A percentile compares a stretch with the other conserved stretches of the same genome.
phyloP scores from a whole-genome alignment of 1,284 basidiomycete genomes.

The Ustilago loliicola region DNA sequence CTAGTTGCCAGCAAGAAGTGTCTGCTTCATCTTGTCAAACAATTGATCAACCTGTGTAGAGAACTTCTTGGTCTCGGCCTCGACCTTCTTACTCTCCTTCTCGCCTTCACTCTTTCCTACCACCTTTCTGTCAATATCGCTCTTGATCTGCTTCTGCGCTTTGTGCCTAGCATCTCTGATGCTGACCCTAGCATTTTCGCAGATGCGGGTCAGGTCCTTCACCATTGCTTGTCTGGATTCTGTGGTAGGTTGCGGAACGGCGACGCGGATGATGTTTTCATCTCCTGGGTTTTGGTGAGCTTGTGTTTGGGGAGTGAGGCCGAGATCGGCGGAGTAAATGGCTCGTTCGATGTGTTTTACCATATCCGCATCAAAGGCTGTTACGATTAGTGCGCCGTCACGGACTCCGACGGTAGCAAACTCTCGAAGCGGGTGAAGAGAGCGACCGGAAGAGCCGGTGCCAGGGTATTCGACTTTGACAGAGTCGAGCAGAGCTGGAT shows the following conservation, averaged over 20 bases:
- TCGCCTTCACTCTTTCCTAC: slow-evolving; percentile 61
- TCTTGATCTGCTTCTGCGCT: slow-evolving; percentile 67
- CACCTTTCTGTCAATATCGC: slow-evolving; percentile 62
- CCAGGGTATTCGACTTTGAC: slow-evolving; percentile 54
- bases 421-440: slow-evolving; percentile 58
- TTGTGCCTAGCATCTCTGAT: slow-evolving; percentile 62
- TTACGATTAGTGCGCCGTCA: slow-evolving; percentile 63
- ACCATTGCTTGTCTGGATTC: slow-evolving; percentile 62
- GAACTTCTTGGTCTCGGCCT: slow-evolving; percentile 60
- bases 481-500: slow-evolving; percentile 59
- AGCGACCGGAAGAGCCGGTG: slow-evolving; percentile 17
- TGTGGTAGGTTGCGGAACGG: slow-evolving; percentile 65
- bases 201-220: slow-evolving; percentile 63
- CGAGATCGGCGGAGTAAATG: slow-evolving; percentile 62
- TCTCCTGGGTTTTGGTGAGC: slow-evolving; percentile 44
- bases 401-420: slow-evolving; percentile 67
- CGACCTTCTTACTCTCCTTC: slow-evolving; percentile 58
- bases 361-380: slow-evolving; percentile 61
- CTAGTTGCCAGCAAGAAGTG: slow-evolving; percentile 31
- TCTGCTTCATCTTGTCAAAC: slow-evolving; percentile 59
- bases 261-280: slow-evolving; percentile 62
- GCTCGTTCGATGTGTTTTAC: slow-evolving; percentile 68
- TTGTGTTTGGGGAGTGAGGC: slow-evolving; percentile 60
- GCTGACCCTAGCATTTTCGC: slow-evolving; percentile 66
- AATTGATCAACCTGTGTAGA: slow-evolving; percentile 55